phyloP scores from a whole-genome alignment of 768 basidiomycete genomes.

The Tulasnella sp. region DNA sequence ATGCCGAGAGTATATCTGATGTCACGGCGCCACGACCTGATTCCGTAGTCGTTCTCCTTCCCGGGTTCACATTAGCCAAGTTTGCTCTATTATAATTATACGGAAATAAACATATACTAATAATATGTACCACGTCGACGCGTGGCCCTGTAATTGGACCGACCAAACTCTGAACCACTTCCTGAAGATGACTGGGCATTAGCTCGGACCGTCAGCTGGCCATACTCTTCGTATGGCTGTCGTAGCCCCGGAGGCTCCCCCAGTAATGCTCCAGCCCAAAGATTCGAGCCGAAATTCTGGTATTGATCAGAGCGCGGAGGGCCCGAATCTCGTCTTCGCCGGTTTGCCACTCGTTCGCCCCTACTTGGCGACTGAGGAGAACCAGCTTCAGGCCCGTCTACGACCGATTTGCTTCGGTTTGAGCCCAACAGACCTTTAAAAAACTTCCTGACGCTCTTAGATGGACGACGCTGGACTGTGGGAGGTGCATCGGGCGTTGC shows the following conservation, averaged over 20 bases:
- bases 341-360: not conserved
- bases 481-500: not conserved
- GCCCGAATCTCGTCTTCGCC: not conserved
- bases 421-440: not conserved
- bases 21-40: not conserved
- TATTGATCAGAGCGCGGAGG: not conserved
- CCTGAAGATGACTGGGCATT: too few relatives aligned
- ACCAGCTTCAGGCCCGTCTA: not conserved
- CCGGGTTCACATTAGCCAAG: not conserved
- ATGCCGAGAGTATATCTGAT: not conserved
- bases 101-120: too few relatives aligned
- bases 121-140: too few relatives aligned
- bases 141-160: too few relatives aligned
- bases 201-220: not conserved
- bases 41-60: not conserved
- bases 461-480: not conserved
- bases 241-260: not conserved
- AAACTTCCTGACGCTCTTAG: not conserved
- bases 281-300: not conserved
- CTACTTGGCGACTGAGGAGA: not conserved
- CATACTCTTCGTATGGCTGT: not conserved
- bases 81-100: not conserved
- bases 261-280: not conserved
- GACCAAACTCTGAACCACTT: too few relatives aligned
- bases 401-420: not conserved